phyloP scores from a whole-genome alignment of 2,329 filamentous ascomycete species.

The Pezicula rhizophila region DNA sequence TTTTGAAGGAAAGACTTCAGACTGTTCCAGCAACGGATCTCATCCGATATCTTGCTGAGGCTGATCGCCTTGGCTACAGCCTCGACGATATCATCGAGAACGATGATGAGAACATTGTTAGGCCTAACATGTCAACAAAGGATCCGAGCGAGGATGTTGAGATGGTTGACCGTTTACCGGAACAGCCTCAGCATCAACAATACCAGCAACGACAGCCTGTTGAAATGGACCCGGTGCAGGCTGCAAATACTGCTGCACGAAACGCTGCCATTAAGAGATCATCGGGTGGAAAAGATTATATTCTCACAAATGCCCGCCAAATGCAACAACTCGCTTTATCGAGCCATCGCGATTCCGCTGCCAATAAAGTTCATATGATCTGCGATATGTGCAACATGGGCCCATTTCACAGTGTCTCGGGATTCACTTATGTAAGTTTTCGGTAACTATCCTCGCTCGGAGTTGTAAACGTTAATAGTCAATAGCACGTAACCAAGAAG shows the following conservation, averaged over 20 bases:
- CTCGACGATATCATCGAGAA: slow-evolving; percentile 22
- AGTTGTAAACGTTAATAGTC: neutral
- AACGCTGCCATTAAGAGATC: neutral
- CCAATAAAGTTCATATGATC: too few relatives aligned
- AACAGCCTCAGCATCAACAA: neutral
- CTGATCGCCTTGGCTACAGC: slow-evolving; percentile 20
- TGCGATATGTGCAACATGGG: too few relatives aligned
- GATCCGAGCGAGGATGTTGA: slow-evolving; percentile 2
- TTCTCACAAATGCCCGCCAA: neutral
- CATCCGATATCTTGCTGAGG: slow-evolving; percentile 20
- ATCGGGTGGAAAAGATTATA: too few relatives aligned
- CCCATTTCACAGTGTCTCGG: neutral
- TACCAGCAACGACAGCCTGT: neutral
- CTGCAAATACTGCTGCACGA: neutral
- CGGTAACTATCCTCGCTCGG: neutral
- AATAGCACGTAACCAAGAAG: slow-evolving; percentile 9
- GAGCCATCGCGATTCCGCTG: too few relatives aligned
- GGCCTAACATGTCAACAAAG: slow-evolving; percentile 5
- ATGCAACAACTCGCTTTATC: neutral
- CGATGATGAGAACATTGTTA: slow-evolving; percentile 15
- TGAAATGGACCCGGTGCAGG: neutral
- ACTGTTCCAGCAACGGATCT: slow-evolving; percentile 16
- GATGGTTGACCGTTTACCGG: slow-evolving; percentile 4
- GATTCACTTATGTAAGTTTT: slow-evolving; percentile 1
- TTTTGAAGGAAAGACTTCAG: slow-evolving; percentile 13